Percentiles rank a stretch among this genome's conserved stretches.
Conservation (phyloP, 768 basidiomycete species). For the Pholiota molesta region DNA sequence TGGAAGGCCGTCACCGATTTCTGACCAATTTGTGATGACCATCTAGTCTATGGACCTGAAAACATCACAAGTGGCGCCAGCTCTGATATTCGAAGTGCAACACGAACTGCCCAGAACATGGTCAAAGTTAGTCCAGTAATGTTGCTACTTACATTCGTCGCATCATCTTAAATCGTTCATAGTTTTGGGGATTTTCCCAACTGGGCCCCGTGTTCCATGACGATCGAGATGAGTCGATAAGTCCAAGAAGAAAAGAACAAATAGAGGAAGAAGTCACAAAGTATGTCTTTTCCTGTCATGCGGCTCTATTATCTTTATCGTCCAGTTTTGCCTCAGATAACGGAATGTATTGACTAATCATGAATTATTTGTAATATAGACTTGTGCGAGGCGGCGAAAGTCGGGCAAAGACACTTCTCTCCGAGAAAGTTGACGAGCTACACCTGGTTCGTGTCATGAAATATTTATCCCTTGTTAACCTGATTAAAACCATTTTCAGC, state of each 20-base stretch:
- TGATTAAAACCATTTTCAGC: constrained; percentile 43
- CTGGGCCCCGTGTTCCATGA: constrained; percentile 85
- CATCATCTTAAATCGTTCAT: constrained; percentile 9
- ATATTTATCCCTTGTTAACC: constrained; percentile 10
- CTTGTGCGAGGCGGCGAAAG: constrained; percentile 72
- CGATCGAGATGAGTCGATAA: constrained; percentile 70
- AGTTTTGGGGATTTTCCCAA: constrained; percentile 84
- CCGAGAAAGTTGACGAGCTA: constrained; percentile 70
- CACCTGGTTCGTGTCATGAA: constrained; percentile 56
- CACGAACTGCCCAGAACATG: constrained; percentile 80
- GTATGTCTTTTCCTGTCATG: constrained; percentile 46
- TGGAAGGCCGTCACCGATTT: constrained; percentile 13
- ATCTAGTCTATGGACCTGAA: constrained; percentile 81
- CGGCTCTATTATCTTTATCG: not conserved
- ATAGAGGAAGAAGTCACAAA: constrained; percentile 88
- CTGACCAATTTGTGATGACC: constrained; percentile 19
- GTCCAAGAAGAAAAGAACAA: constrained; percentile 74
- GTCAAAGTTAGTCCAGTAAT: constrained; percentile 66
- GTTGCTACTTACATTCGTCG: constrained; percentile 8
- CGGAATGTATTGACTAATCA: constrained; percentile 17
- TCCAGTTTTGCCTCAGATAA: constrained; percentile 12
- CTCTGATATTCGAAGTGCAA: constrained; percentile 84
- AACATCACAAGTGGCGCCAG: constrained; percentile 92
- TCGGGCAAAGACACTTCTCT: constrained; percentile 67
- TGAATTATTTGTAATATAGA: constrained; percentile 35